phyloP scores from a whole-genome alignment of 148 eudicot species.

The Rhododendron ferrugineum region DNA sequence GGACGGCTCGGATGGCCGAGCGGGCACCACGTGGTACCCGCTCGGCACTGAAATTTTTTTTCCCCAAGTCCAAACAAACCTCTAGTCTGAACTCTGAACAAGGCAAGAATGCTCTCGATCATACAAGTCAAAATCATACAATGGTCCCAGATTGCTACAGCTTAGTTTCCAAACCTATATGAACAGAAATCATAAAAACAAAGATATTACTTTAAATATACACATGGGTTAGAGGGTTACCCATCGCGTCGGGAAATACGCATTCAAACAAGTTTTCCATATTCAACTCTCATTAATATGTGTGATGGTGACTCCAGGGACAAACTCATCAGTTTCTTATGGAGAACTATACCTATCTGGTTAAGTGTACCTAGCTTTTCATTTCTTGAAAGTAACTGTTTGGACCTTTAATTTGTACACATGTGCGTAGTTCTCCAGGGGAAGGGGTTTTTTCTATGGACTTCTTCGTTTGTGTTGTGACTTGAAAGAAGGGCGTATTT shows the following conservation, averaged over 20 bases:
- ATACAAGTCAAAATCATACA: background rate
- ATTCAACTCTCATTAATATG: background rate
- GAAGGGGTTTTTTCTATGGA: background rate
- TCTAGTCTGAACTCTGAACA: background rate
- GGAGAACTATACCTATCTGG: too few relatives aligned
- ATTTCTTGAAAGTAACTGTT: background rate
- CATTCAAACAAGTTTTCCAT: background rate
- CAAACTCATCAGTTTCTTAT: background rate
- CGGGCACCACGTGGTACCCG: too few relatives aligned
- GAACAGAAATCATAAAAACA: background rate
- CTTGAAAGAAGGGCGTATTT: background rate
- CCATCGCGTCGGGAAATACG: background rate
- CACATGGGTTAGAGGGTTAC: too few relatives aligned
- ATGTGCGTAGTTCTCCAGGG: background rate
- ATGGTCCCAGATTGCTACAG: background rate
- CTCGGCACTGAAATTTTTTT: too few relatives aligned
- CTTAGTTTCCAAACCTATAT: background rate
- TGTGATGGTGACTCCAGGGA: background rate
- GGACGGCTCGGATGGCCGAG: too few relatives aligned
- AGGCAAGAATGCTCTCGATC: background rate
- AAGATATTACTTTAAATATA: background rate
- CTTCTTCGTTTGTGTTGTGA: background rate
- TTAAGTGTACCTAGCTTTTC: background rate
- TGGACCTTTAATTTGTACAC: background rate
- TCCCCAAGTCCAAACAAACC: background rate